Evolutionary conservation across 805 yeast species (phyloP).

Genomic region (Zygosaccharomyces pseudorouxii): DNA sequence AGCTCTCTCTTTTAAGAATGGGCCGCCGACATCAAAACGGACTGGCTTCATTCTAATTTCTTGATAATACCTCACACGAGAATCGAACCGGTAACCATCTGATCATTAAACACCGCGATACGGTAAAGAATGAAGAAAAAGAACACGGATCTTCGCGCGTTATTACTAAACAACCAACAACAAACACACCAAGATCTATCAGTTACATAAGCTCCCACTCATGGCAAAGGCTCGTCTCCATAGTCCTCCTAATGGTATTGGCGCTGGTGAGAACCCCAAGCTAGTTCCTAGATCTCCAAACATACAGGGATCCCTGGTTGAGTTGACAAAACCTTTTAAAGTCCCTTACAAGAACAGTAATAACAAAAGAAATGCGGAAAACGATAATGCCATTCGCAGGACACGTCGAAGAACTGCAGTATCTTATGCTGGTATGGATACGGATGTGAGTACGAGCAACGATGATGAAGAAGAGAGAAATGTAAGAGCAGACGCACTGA

Average conservation of each 20-base stretch:
- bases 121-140: not conserved
- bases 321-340: slow-evolving; percentile 62
- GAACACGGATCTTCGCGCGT: not conserved
- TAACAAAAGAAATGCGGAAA: slow-evolving; percentile 14
- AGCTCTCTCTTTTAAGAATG: no score
- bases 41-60: no score
- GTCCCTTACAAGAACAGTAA: slow-evolving; percentile 47
- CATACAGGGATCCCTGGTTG: slow-evolving; percentile 46
- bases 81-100: no score
- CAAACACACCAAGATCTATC: no score
- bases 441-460: slow-evolving; percentile 13
- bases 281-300: slow-evolving; percentile 50
- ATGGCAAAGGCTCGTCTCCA: slow-evolving; percentile 30
- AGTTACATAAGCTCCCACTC: not conserved
- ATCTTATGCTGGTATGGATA: slow-evolving; percentile 40
- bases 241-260: slow-evolving; percentile 46
- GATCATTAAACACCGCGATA: no score
- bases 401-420: slow-evolving; percentile 33
- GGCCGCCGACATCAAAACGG: no score
- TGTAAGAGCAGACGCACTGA: slow-evolving; percentile 51
- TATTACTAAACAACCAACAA: no score
- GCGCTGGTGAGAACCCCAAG: slow-evolving; percentile 68
- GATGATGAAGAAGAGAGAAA: slow-evolving; percentile 2
- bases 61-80: no score
- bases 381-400: not conserved